Conservation (phyloP, 768 basidiomycete genomes). For the Rhodotorula diobovata region DNA sequence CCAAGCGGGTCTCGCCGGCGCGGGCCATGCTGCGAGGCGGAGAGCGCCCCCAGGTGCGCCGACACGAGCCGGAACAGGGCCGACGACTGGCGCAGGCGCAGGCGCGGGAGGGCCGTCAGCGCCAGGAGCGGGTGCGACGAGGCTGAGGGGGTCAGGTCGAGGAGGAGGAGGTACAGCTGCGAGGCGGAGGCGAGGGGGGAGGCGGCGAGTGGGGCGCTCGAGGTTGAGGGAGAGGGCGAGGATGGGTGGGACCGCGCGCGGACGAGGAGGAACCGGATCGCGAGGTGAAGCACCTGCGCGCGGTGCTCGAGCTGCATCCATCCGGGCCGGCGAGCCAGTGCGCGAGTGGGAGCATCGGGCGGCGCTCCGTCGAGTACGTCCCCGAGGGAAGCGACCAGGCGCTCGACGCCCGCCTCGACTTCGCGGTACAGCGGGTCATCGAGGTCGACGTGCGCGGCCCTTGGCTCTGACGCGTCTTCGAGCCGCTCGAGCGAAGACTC, state of each 20-base stretch:
- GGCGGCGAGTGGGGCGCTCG: neutral
- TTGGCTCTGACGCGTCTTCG: no score
- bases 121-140: neutral
- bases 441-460: no score
- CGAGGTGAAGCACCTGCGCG: slow-evolving; percentile 28
- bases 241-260: neutral
- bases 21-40: neutral
- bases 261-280: slow-evolving; percentile 34
- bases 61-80: slow-evolving; percentile 23
- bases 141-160: neutral
- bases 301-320: neutral
- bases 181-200: slow-evolving; percentile 11
- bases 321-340: no score
- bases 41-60: neutral
- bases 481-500: slow-evolving; percentile 14
- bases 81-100: slow-evolving; percentile 26
- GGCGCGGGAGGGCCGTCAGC: neutral
- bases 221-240: neutral
- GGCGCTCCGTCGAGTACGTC: neutral
- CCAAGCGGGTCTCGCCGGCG: no score
- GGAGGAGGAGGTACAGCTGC: slow-evolving; percentile 25
- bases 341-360: neutral
- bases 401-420: slow-evolving; percentile 17
- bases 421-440: neutral
- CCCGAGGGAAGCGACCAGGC: slow-evolving; percentile 19